Base-by-base conservation (phyloP, 75 land plant species). In the Isoetes taiwanensis region DNA sequence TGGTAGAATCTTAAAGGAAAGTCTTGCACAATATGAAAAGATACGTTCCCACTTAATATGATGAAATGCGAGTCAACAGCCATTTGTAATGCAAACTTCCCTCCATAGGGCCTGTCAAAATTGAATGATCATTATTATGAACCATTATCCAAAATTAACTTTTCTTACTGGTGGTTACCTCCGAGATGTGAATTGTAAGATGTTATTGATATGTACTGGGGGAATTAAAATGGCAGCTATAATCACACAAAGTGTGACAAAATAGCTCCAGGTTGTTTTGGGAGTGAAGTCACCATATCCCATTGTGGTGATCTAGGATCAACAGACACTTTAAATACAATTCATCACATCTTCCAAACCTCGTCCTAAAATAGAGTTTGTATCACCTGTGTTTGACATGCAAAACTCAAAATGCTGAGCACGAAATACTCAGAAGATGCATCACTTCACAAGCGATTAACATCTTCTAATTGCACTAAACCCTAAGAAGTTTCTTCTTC, bases 91-190 rank as follows among this genome's bases (percentile, higher is more conserved):
- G 69, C 52, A 64, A 58, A 74, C 2, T 34, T 41, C 40, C 77
- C 77, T 64, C 77, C 77, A 65, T 71, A 74, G 16, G 77, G 77
- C 34, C 77, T 74, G 68, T n/a, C n/a, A n/a, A n/a, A n/a, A n/a
- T n/a, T n/a, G n/a, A n/a, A n/a, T n/a, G n/a, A n/a, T n/a, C n/a
- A n/a, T n/a, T n/a, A n/a, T n/a, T n/a, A n/a, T n/a, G n/a, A n/a
- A n/a, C n/a, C n/a, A n/a, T n/a, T n/a, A n/a, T n/a, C n/a, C n/a
- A n/a, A n/a, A n/a, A n/a, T n/a, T n/a, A n/a, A n/a, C n/a, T n/a
- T n/a, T n/a, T n/a, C n/a, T n/a, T n/a, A n/a, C n/a, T n/a, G n/a
- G n/a, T n/a, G n/a, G n/a, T n/a, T 37, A 46, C 50, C 50, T 46
- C 25, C 50, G 50, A 8, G 50, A 46, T 5, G 50, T 23, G 25